Conservation (phyloP, 2,329 filamentous ascomycete species). For the Bretziella fagacearum region DNA sequence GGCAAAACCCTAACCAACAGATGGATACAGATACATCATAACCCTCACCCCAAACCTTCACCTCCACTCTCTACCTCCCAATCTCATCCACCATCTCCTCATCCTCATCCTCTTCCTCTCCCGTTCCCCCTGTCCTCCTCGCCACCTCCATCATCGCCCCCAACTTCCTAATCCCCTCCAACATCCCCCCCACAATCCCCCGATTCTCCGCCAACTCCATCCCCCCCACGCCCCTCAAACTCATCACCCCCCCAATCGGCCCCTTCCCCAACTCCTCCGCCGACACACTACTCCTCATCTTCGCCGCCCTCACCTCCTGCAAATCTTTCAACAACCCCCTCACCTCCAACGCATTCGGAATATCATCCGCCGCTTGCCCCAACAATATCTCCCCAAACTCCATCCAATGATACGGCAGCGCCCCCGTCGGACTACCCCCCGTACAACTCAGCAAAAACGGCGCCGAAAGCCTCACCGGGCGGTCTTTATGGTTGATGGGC, state of each 20-base stretch:
- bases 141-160: slow-evolving; percentile 65
- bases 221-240: slow-evolving; percentile 59
- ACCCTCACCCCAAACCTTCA: background rate
- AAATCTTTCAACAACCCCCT: slow-evolving; percentile 63
- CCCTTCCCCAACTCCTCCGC: slow-evolving; percentile 45
- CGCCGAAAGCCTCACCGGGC: slow-evolving; percentile 33
- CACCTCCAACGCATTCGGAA: slow-evolving; percentile 55
- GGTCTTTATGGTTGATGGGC: slow-evolving; percentile 8
- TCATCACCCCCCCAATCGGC: slow-evolving; percentile 49
- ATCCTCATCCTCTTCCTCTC: slow-evolving; percentile 44
- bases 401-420: slow-evolving; percentile 87
- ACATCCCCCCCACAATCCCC: slow-evolving; percentile 66
- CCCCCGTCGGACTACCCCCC: slow-evolving; percentile 46
- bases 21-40: background rate
- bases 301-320: slow-evolving; percentile 74
- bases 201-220: slow-evolving; percentile 85
- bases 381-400: slow-evolving; percentile 79
- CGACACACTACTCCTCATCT: slow-evolving; percentile 61
- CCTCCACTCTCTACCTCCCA: background rate
- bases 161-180: slow-evolving; percentile 74
- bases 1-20: too few species aligned
- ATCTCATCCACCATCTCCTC: slow-evolving; percentile 30
- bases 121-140: slow-evolving; percentile 55
- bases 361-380: slow-evolving; percentile 68
- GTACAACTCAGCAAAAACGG: slow-evolving; percentile 69